Base-by-base conservation (phyloP, 2,329 filamentous ascomycete genomes). In the Penicillium sp. region DNA sequence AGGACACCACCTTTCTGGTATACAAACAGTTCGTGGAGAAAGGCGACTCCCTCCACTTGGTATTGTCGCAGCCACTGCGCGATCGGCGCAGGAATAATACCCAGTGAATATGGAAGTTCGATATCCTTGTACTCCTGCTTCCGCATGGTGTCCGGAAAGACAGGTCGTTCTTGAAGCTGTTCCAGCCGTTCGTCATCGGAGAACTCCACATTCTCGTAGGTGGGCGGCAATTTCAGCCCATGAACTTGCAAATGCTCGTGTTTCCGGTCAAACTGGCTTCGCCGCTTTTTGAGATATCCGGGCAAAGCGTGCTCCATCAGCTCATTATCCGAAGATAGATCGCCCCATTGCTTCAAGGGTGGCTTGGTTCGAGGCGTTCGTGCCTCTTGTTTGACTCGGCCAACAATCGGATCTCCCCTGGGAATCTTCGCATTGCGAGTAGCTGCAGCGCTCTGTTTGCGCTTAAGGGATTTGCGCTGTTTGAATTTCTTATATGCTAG, bases 11-110 rank as follows among this genome's bases (percentile, higher is more conserved):
- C 94, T 63, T 87, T 88, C 67, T 99, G 94, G 61, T 90, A 93
- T 4, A 97, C 88, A 68, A 97, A 97, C 19, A 90, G 82, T 56
- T 90, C 84, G 69, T 97, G 92, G 7, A 99, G 79, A 65, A 97
- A 97, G 30, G 83, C 81, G 13, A 88, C 90, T 5, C 94, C 94
- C 27, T 89, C 83, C 1, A 97, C 80, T 70, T 99, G 94, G 66
- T 99, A 99, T 59, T 92, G 89, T 56, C 94, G 85, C 45, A 99
- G 78, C 75, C 94, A 97, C 68, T 94, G 92, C 0, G 93, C 92
- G 50, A 97, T 90, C 0, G 91, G 84, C 0, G 90, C 91, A 0
- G 94, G 94, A 36, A 99, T 91, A 3, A 91, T 68, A 0, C 92
- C 93, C 0, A 84, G 82, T 0, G 92, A 95, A 61, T 86, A 85